phyloP scores from a whole-genome alignment of 2,329 filamentous ascomycete species.

The Lecanicillium sp. region DNA sequence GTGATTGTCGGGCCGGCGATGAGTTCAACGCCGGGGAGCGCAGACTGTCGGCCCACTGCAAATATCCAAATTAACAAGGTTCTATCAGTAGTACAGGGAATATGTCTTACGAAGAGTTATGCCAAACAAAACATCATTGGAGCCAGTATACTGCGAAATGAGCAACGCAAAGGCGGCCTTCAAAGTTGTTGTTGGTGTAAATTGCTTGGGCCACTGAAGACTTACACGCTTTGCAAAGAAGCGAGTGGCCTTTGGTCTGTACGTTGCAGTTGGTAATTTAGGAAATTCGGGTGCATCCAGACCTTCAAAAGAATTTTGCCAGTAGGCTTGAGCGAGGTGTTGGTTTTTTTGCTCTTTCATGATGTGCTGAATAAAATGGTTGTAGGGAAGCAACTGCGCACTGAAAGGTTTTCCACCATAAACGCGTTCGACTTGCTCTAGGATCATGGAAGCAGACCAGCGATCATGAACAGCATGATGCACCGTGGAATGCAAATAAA shows the following conservation, averaged over 20 bases:
- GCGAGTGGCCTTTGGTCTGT: conserved; percentile 36
- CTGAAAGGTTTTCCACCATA: conserved; percentile 12
- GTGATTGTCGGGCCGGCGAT: conserved; percentile 51
- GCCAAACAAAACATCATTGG: conserved; percentile 46
- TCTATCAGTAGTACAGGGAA: too few species aligned
- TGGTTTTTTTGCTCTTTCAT: conserved; percentile 22
- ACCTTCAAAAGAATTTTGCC: conserved; percentile 33
- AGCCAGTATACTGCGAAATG: conserved; percentile 40
- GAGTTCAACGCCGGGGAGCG: conserved; percentile 36
- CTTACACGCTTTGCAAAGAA: conserved; percentile 28
- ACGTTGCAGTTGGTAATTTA: conserved; percentile 37
- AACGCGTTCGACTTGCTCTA: conserved; percentile 7
- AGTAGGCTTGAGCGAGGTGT: conserved; percentile 28
- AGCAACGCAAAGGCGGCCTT: conserved; percentile 49
- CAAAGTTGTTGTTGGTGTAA: conserved; percentile 43
- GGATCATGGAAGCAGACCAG: conserved; percentile 14
- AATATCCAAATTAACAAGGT: too few species aligned
- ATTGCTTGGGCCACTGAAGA: neutral
- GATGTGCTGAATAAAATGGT: conserved; percentile 37
- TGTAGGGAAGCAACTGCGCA: conserved; percentile 29
- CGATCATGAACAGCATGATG: conserved; percentile 16
- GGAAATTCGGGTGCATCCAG: conserved; percentile 35
- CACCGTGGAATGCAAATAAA: conserved; percentile 11
- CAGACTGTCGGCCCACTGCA: conserved; percentile 44
- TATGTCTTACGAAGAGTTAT: too few species aligned